Conservation (phyloP, 208 protist species). For the Trypanosoma caninum region DNA sequence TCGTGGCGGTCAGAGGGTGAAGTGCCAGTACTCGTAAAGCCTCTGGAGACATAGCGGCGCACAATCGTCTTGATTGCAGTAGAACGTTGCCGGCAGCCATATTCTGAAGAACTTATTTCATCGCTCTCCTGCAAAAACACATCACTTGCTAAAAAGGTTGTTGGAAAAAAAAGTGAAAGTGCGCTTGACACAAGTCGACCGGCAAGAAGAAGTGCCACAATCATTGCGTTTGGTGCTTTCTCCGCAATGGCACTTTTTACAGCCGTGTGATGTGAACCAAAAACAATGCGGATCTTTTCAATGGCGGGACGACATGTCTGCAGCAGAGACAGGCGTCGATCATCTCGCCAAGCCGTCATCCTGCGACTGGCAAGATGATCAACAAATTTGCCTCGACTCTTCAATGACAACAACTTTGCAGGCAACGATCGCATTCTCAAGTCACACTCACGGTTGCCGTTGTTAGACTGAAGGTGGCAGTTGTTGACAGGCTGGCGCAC, state of each 20-base stretch:
- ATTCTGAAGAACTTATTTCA: background rate
- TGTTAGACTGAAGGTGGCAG: background rate
- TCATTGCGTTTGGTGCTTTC: slow-evolving; percentile 1
- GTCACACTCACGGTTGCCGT: background rate
- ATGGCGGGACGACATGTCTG: slow-evolving; percentile 4
- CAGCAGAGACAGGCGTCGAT: background rate
- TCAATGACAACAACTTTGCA: too few species aligned
- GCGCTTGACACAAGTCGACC: slow-evolving; percentile 6
- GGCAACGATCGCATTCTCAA: too few species aligned
- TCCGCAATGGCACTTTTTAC: background rate
- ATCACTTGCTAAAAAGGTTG: background rate
- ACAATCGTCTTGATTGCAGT: slow-evolving; percentile 8
- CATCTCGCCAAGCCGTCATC: background rate
- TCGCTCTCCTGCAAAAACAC: background rate
- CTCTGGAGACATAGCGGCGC: slow-evolving; percentile 1
- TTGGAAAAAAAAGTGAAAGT: slow-evolving; percentile 11
- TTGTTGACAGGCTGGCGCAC: background rate
- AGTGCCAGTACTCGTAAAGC: slow-evolving; percentile 8
- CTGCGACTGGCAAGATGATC: too few species aligned
- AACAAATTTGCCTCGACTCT: background rate
- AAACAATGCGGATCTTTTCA: background rate
- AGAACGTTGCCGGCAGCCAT: background rate
- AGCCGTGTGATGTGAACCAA: background rate
- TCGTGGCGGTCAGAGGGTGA: slow-evolving; percentile 14
- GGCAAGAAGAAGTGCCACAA: slow-evolving; percentile 3